phyloP scores from a whole-genome alignment of 2,329 filamentous ascomycete genomes.

The Fusarium nygamai region DNA sequence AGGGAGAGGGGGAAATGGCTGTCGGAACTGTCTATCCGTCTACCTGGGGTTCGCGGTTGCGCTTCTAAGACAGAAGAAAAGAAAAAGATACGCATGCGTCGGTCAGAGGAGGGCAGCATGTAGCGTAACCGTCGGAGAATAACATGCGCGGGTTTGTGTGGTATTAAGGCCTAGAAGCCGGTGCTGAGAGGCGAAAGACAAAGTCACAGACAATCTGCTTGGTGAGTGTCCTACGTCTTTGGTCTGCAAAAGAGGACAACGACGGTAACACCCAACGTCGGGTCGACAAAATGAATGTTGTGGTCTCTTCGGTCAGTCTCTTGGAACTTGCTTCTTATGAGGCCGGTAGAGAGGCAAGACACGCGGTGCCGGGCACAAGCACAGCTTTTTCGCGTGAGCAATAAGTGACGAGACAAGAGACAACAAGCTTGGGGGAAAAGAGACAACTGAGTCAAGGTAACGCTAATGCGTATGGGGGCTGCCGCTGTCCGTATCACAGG shows the following conservation, averaged over 20 bases:
- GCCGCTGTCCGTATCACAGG: constrained; percentile 20
- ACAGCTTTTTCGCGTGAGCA: constrained; percentile 36
- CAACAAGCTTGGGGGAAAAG: constrained; percentile 42
- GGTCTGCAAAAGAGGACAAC: constrained; percentile 20
- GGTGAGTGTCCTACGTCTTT: constrained; percentile 32
- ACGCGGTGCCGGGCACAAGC: constrained; percentile 39
- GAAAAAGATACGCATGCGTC: constrained; percentile 34
- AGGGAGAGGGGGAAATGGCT: constrained; percentile 14
- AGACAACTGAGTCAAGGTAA: constrained; percentile 40
- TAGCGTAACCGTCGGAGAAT: constrained; percentile 33
- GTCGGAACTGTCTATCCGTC: constrained; percentile 12
- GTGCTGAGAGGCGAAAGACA: constrained; percentile 18
- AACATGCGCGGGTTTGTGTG: constrained; percentile 27
- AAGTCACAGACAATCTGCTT: constrained; percentile 17
- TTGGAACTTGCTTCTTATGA: constrained; percentile 45
- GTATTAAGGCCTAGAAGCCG: constrained; percentile 32
- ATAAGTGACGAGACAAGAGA: constrained; percentile 40
- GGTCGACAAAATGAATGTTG: constrained; percentile 31
- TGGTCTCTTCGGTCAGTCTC: constrained; percentile 28
- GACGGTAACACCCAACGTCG: constrained; percentile 26
- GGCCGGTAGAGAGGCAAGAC: constrained; percentile 44
- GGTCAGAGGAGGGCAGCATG: constrained; percentile 31
- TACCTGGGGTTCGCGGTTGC: constrained; percentile 28
- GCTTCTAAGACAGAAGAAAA: constrained; percentile 40
- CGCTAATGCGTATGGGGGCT: constrained; percentile 35